Evolutionary conservation across 1,284 basidiomycete genomes (phyloP).

Genomic region (Rhodotorula sp.): DNA sequence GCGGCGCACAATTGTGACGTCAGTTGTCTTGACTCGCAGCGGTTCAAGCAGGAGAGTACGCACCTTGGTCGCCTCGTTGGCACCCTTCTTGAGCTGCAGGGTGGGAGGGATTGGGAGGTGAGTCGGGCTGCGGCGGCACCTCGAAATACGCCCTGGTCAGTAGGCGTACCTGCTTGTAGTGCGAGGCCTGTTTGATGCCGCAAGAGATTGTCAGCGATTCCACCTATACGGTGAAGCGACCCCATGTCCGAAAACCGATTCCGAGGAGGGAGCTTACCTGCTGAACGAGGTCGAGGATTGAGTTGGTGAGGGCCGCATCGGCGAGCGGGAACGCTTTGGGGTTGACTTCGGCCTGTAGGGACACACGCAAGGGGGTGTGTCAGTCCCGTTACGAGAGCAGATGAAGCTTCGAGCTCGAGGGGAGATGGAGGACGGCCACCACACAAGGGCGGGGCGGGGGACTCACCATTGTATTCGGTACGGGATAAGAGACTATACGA

Average conservation of each 20-base stretch:
- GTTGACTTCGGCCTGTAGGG: constrained; percentile 48
- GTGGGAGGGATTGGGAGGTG: constrained; percentile 72
- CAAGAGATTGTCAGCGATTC: background rate
- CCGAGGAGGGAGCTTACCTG: constrained; percentile 27
- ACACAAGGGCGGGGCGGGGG: too few species aligned
- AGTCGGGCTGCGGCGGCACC: background rate
- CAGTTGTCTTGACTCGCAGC: too few species aligned
- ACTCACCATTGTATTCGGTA: constrained; percentile 13
- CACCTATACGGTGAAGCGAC: background rate
- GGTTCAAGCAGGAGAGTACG: constrained; percentile 33
- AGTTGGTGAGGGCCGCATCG: constrained; percentile 84
- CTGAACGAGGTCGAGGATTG: constrained; percentile 60
- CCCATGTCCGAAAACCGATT: background rate
- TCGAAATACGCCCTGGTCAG: too few species aligned
- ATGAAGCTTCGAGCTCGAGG: background rate
- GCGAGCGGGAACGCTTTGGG: constrained; percentile 92
- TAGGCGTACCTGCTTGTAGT: constrained; percentile 37
- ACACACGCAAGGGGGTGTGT: background rate
- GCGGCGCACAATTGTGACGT: background rate
- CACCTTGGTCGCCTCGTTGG: constrained; percentile 74
- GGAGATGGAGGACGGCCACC: background rate
- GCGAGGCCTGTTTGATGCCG: constrained; percentile 18
- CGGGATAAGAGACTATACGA: background rate
- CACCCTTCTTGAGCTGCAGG: constrained; percentile 98
- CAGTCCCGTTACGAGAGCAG: background rate